phyloP scores from a whole-genome alignment of 805 yeast genomes.

The Blastobotrys terrestris region DNA sequence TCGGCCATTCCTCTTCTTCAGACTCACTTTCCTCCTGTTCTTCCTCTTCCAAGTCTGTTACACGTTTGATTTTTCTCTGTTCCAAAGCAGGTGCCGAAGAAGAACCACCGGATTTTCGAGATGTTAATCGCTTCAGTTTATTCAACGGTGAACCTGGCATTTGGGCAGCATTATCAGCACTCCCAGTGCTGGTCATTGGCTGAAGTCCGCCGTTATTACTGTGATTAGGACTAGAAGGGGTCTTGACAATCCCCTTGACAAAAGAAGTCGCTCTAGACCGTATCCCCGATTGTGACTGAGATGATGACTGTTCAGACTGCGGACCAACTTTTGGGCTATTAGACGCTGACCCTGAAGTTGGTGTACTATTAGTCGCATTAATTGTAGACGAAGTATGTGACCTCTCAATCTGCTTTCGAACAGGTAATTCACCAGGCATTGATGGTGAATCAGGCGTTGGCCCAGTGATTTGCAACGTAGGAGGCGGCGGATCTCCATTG shows the following conservation, averaged over 20 bases:
- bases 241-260: constrained; percentile 8
- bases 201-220: background rate
- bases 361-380: background rate
- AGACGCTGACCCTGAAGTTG: background rate
- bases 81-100: background rate
- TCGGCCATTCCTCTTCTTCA: background rate
- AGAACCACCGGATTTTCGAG: background rate
- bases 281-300: background rate
- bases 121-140: background rate
- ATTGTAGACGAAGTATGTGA: background rate
- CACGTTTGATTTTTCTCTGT: background rate
- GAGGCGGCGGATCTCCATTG: background rate
- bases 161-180: background rate
- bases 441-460: background rate
- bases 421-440: background rate
- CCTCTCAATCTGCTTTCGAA: background rate
- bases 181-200: background rate
- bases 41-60: background rate
- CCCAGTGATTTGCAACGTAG: background rate
- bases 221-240: background rate
- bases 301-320: constrained; percentile 1
- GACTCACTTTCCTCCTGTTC: background rate
- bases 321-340: background rate
- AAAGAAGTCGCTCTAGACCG: constrained; percentile 4
- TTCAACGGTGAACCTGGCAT: background rate